Conservation (phyloP, 768 basidiomycete species). For the Lyophyllum shimeji region DNA sequence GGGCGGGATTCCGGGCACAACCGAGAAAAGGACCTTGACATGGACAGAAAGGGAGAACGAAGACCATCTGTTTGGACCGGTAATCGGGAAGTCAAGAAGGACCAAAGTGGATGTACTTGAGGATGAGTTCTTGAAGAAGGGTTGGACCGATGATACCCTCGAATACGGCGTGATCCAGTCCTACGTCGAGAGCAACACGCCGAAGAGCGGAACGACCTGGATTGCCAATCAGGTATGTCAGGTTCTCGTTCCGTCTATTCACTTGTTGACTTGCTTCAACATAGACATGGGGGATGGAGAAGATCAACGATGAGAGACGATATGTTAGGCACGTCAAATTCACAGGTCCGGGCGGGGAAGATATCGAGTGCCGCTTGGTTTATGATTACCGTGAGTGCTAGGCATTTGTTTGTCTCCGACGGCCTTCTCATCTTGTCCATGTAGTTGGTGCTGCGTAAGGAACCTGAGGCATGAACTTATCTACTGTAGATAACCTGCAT, state of each 20-base stretch:
- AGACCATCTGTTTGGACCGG: slow-evolving; percentile 61
- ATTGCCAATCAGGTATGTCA: slow-evolving; percentile 56
- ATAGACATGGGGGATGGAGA: slow-evolving; percentile 65
- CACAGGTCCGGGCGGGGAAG: slow-evolving; percentile 56
- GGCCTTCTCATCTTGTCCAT: neutral
- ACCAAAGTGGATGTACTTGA: slow-evolving; percentile 46
- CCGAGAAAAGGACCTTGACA: slow-evolving; percentile 55
- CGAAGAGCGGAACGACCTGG: slow-evolving; percentile 63
- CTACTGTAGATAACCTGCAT: neutral
- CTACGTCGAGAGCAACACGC: slow-evolving; percentile 57
- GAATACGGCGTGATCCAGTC: slow-evolving; percentile 45
- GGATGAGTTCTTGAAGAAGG: slow-evolving; percentile 40
- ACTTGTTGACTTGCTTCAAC: neutral
- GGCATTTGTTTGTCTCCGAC: neutral
- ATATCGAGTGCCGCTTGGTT: slow-evolving; percentile 54
- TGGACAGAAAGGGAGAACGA: slow-evolving; percentile 54
- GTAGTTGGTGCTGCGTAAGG: neutral
- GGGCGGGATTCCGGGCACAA: slow-evolving; percentile 58
- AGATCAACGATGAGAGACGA: slow-evolving; percentile 55
- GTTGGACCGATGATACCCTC: slow-evolving; percentile 40
- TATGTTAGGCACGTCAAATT: slow-evolving; percentile 64
- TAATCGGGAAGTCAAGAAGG: slow-evolving; percentile 55
- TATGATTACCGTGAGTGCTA: slow-evolving; percentile 65
- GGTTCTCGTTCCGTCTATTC: neutral
- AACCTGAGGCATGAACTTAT: neutral